phyloP scores from a whole-genome alignment of 2,329 filamentous ascomycete genomes.

The Catunica adiposa region DNA sequence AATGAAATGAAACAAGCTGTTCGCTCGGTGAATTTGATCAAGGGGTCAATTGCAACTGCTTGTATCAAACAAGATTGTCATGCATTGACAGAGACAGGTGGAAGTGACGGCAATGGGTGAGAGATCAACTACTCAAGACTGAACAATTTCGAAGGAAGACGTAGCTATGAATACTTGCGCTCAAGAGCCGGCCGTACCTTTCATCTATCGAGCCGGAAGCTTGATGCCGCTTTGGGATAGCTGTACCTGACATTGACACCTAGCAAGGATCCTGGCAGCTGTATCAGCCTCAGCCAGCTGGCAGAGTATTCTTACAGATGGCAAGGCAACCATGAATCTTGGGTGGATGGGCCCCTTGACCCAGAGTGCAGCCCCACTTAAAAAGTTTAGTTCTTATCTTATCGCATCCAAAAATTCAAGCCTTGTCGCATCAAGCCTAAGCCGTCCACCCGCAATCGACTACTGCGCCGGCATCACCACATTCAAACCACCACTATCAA shows the following conservation, averaged over 20 bases:
- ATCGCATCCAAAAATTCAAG: slow-evolving; percentile 9
- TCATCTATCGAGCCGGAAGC: background rate
- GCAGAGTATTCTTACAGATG: background rate
- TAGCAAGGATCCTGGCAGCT: background rate
- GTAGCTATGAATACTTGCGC: too few species aligned
- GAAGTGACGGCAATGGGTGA: too few species aligned
- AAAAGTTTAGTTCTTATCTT: slow-evolving; percentile 11
- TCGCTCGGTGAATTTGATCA: too few species aligned
- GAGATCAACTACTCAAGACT: too few species aligned
- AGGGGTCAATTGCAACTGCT: background rate
- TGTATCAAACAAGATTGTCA: background rate
- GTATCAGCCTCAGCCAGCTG: background rate
- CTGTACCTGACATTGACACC: background rate
- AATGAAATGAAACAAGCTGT: background rate
- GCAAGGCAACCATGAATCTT: background rate
- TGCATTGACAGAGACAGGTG: background rate
- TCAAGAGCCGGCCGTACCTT: too few species aligned
- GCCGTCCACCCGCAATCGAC: background rate
- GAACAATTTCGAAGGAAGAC: too few species aligned
- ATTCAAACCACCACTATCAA: background rate
- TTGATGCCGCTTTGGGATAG: background rate
- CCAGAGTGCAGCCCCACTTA: slow-evolving; percentile 12
- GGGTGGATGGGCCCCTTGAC: background rate
- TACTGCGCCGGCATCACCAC: background rate
- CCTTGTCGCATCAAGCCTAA: background rate